A percentile compares a stretch with the other conserved stretches of the same genome.
Conservation (phyloP, 345 rosid species). For the Odontarrhena argentea region DNA sequence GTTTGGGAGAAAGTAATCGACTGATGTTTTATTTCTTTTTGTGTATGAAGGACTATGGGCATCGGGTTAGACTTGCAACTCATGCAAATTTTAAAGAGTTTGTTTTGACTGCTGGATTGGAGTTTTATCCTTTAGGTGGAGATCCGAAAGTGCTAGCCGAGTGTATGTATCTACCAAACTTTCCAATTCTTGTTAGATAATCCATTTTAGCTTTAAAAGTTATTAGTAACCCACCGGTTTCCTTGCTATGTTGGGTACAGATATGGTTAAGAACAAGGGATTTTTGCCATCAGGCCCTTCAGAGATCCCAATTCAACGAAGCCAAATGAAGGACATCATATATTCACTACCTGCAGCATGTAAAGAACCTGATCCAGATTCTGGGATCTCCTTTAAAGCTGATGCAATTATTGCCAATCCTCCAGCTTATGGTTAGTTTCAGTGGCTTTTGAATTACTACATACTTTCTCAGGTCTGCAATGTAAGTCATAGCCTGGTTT, state of each 20-base stretch:
- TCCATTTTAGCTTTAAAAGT: background rate
- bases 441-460: conserved; percentile 13
- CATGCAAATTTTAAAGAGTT: conserved; percentile 98
- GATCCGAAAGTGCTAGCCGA: conserved; percentile 98
- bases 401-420: conserved; percentile 99
- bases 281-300: conserved; percentile 98
- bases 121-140: conserved; percentile 94
- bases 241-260: conserved; percentile 50
- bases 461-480: background rate
- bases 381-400: conserved; percentile 80
- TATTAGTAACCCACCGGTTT: conserved; percentile 23
- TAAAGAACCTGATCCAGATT: conserved; percentile 86
- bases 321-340: conserved; percentile 84
- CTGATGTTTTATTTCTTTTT: conserved; percentile 28
- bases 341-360: conserved; percentile 91
- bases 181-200: conserved; percentile 3
- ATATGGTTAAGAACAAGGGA: conserved; percentile 99
- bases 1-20: background rate
- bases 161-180: conserved; percentile 63
- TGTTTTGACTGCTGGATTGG: conserved; percentile 96
- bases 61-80: conserved; percentile 98
- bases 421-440: conserved; percentile 84
- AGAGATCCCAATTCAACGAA: conserved; percentile 86
- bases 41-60: conserved; percentile 90
- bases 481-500: conserved; percentile 9